phyloP scores from a whole-genome alignment of 768 basidiomycete species.

The Dentipellis sp. region DNA sequence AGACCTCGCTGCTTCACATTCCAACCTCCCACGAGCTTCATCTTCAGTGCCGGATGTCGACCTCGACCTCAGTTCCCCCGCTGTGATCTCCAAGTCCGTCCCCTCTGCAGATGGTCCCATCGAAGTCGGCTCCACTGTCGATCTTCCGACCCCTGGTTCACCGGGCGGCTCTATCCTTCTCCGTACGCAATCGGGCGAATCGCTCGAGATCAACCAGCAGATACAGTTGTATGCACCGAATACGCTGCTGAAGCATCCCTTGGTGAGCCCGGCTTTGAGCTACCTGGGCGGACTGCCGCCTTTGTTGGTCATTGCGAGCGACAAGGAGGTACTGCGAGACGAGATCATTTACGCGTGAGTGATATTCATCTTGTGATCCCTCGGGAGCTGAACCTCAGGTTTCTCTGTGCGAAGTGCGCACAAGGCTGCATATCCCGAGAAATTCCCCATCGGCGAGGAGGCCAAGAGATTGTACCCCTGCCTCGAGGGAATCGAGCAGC shows the following conservation, averaged over 20 bases:
- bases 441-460: constrained; percentile 42
- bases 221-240: constrained; percentile 86
- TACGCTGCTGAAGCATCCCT: constrained; percentile 64
- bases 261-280: constrained; percentile 71
- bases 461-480: constrained; percentile 45
- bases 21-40: neutral
- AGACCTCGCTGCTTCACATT: neutral
- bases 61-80: neutral
- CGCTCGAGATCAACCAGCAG: constrained; percentile 50
- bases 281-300: constrained; percentile 92
- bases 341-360: constrained; percentile 80
- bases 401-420: constrained; percentile 53
- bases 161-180: constrained; percentile 33
- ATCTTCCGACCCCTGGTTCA: constrained; percentile 29
- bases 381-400: neutral
- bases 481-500: constrained; percentile 43
- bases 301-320: constrained; percentile 73
- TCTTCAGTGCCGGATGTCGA: neutral
- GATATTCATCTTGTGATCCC: neutral
- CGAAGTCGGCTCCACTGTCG: constrained; percentile 39
- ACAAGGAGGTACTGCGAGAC: constrained; percentile 87
- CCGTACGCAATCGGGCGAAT: constrained; percentile 39
- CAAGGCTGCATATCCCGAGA: constrained; percentile 78
- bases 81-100: constrained; percentile 11
- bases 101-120: constrained; percentile 27